Evolutionary conservation across 805 yeast species (phyloP).

Genomic region (Schwanniomyces vanrijiae): DNA sequence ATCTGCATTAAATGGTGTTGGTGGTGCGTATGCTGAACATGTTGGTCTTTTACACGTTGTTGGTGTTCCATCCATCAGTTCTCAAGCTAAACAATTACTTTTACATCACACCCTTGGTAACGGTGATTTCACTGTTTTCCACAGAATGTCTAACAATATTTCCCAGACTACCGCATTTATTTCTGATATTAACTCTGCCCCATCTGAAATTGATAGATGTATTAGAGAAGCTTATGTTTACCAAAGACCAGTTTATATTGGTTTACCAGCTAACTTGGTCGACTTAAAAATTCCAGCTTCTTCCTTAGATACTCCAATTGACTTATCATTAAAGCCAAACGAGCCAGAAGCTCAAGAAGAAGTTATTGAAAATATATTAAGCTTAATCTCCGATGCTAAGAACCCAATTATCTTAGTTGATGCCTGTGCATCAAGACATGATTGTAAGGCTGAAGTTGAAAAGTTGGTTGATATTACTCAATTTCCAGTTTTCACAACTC

Average conservation of each 20-base stretch:
- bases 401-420: conserved; percentile 79
- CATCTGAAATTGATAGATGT: conserved; percentile 70
- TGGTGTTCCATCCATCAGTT: conserved; percentile 77
- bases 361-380: conserved; percentile 40
- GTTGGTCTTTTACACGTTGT: conserved; percentile 83
- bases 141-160: conserved; percentile 73
- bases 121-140: conserved; percentile 78
- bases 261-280: conserved; percentile 78
- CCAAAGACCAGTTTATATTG: conserved; percentile 83
- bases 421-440: conserved; percentile 84
- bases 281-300: conserved; percentile 60
- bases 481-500: conserved; percentile 83
- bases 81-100: conserved; percentile 70
- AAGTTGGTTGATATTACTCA: conserved; percentile 64
- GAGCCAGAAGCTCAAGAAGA: conserved; percentile 38
- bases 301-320: conserved; percentile 62
- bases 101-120: conserved; percentile 85
- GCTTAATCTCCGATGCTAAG: conserved; percentile 54
- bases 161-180: conserved; percentile 65
- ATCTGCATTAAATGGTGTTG: conserved; percentile 81
- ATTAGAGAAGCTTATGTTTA: conserved; percentile 67
- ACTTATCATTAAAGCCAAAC: conserved; percentile 46
- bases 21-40: conserved; percentile 88
- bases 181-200: conserved; percentile 63
- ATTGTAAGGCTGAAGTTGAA: conserved; percentile 61